Evolutionary conservation across 225 moss, liverwort and hornwort species (phyloP).

Genomic region (Marchantia polymorpha): DNA sequence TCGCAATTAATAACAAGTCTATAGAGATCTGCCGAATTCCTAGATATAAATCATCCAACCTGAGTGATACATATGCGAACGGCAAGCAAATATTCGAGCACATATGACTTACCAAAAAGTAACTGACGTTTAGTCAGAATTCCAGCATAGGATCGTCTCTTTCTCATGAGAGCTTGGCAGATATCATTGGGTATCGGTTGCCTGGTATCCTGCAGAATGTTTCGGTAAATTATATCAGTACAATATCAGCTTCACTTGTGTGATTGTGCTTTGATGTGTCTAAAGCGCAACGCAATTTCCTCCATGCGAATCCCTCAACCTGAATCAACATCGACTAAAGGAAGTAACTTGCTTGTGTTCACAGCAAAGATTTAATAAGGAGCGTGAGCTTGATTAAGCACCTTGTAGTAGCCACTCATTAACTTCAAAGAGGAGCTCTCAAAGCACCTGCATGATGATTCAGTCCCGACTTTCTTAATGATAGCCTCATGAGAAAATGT

Average conservation of each 20-base stretch:
- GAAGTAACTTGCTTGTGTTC: no score
- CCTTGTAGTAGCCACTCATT: constrained; percentile 99
- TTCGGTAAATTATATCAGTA: background rate
- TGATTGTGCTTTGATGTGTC: background rate
- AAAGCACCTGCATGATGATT: constrained; percentile 63
- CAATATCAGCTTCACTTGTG: no score
- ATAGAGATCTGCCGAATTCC: no score
- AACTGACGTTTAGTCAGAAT: constrained; percentile 93
- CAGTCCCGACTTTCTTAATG: background rate
- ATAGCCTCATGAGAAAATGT: no score
- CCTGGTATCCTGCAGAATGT: constrained; percentile 55
- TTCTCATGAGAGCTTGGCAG: constrained; percentile 75
- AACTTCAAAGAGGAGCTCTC: constrained; percentile 70
- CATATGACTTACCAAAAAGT: constrained; percentile 61
- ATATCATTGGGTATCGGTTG: constrained; percentile 66
- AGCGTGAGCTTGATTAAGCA: constrained; percentile 1
- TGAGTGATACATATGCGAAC: background rate
- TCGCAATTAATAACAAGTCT: no score
- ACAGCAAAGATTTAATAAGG: no score
- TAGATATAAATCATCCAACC: background rate
- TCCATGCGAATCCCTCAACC: background rate
- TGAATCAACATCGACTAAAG: background rate
- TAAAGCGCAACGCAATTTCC: background rate
- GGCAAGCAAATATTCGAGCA: background rate
- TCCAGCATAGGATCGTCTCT: constrained; percentile 76